Evolutionary conservation across 2,329 filamentous ascomycete species (phyloP), one percentile per base, ranked within the genome.

Genomic region (Penicillium sp.): DNA sequence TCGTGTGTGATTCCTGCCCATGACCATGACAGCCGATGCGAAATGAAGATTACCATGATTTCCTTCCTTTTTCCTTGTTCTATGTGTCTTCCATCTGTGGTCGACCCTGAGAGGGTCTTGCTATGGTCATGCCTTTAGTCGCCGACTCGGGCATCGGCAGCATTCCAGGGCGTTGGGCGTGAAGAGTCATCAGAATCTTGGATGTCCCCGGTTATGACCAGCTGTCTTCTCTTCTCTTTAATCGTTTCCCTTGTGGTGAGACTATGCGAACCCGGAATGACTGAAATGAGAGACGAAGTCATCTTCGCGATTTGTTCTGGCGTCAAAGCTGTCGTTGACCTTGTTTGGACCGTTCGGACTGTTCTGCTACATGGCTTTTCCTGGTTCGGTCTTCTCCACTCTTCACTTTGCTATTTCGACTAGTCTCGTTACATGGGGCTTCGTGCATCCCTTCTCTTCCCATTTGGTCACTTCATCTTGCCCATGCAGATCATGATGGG

Each of bases 11-110:
- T 33, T 30, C 71, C 67, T 72, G 70, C 68, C 66, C 63, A 71
- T 71, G 71, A 75, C 68, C 68, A 70, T 71, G 71, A 72, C 67
- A 70, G 71, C 72, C 66, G 70, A 71, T 70, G 67, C 71, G 71
- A 70, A 71, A 71, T 70, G 66, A 70, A 70, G 70, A 67, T 63
- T 65, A 63, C 60, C 59, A 52, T 62, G 57, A 65, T 46, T 46
- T 61, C 56, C 53, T 52, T 59, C 54, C 40, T 48, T 56, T 37
- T 55, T 49, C 35, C 57, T 57, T 45, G 49, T 35, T 55, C 35
- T 57, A 37, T 37, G 35, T 37, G 28, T 57, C 53, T 45, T 45
- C 33, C 57, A 38, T 28, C 58, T 49, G 45, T 60, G 55, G 58
- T 57, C 57, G 60, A 58, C 58, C 58, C 60, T 56, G 48, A 58